Evolutionary conservation across 2,329 filamentous ascomycete species (phyloP).

Genomic region (Sarocladium oryzae): DNA sequence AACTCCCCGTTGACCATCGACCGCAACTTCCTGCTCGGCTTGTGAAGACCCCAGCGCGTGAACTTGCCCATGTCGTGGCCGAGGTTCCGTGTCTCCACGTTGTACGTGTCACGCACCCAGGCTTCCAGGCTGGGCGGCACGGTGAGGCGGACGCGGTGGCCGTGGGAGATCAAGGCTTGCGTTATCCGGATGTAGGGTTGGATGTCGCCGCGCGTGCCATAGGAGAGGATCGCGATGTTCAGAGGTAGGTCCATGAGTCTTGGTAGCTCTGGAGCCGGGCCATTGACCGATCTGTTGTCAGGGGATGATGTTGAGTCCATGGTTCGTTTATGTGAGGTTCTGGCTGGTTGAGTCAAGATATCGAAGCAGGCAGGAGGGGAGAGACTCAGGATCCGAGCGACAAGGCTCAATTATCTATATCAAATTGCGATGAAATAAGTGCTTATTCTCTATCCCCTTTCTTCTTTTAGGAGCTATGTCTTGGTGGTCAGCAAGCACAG

Average conservation of each 20-base stretch:
- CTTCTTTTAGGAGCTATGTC: too few species aligned
- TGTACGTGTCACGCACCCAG: neutral
- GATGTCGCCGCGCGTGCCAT: constrained; percentile 2
- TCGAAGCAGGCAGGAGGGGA: too few species aligned
- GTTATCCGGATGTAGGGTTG: neutral
- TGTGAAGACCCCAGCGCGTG: neutral
- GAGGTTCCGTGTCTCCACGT: neutral
- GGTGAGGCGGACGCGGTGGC: neutral
- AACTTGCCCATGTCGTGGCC: constrained; percentile 1
- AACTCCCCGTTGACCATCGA: neutral
- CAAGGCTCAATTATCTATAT: too few species aligned
- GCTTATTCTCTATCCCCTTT: too few species aligned
- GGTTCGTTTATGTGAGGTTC: too few species aligned
- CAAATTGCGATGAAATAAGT: too few species aligned
- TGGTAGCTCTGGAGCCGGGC: too few species aligned
- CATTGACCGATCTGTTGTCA: too few species aligned
- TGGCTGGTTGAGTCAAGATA: too few species aligned
- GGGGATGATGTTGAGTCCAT: too few species aligned
- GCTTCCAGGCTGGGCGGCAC: neutral
- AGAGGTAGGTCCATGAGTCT: neutral
- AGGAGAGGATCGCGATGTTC: constrained; percentile 2
- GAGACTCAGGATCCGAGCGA: too few species aligned
- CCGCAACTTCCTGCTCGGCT: neutral
- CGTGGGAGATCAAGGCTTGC: neutral
- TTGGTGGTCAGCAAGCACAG: too few species aligned